Evolutionary conservation across 345 rosid species (phyloP).

Genomic region (Acer yangbiense): DNA sequence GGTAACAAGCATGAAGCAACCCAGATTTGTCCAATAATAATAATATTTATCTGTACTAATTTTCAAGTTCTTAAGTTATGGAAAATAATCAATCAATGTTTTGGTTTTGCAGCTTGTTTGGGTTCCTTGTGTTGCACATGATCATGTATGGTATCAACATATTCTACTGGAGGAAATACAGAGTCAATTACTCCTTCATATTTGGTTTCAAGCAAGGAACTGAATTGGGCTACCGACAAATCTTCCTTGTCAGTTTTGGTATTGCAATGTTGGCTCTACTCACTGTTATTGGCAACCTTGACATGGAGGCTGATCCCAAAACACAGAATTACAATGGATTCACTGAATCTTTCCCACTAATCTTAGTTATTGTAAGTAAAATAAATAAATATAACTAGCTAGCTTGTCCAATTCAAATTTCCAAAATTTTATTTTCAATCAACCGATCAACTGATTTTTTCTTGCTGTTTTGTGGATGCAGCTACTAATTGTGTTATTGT

Average conservation of each 20-base stretch:
- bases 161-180: slow-evolving; percentile 48
- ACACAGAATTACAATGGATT: slow-evolving; percentile 30
- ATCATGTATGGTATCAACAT: slow-evolving; percentile 44
- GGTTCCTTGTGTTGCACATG: slow-evolving; percentile 45
- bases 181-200: slow-evolving; percentile 55
- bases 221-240: slow-evolving; percentile 41
- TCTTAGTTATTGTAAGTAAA: slow-evolving; percentile 28
- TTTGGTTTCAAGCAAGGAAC: slow-evolving; percentile 55
- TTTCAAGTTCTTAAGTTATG: slow-evolving; percentile 2
- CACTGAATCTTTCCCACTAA: slow-evolving; percentile 43
- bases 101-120: slow-evolving; percentile 39
- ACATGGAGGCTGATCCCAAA: slow-evolving; percentile 44
- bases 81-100: not conserved
- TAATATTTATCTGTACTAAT: too few species aligned
- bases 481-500: slow-evolving; percentile 29
- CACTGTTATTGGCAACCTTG: slow-evolving; percentile 42
- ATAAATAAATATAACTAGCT: not conserved
- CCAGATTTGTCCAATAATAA: too few species aligned
- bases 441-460: not conserved
- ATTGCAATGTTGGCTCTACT: slow-evolving; percentile 34
- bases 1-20: slow-evolving; percentile 29
- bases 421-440: not conserved
- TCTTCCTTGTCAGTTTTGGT: slow-evolving; percentile 38
- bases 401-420: not conserved
- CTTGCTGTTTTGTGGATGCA: slow-evolving; percentile 11